A percentile compares a stretch with the other conserved stretches of the same genome.
phyloP scores from a whole-genome alignment of 768 basidiomycete genomes.

The Tylopilus rubrobrunneus region DNA sequence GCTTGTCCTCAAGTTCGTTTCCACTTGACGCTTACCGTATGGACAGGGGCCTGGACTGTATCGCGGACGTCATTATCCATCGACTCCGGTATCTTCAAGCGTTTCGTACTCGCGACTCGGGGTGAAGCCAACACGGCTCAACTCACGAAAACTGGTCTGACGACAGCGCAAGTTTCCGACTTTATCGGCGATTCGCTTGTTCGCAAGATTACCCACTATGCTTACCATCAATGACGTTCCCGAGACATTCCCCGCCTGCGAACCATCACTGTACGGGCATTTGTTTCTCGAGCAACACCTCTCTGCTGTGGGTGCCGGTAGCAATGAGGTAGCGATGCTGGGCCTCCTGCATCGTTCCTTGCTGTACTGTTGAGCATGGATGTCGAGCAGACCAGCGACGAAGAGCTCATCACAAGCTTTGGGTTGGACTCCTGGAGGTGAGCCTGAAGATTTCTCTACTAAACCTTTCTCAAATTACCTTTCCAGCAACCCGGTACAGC shows the following conservation, averaged over 20 bases:
- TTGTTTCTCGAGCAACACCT: constrained; percentile 21
- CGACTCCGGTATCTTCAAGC: constrained; percentile 33
- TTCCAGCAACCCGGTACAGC: constrained; percentile 28
- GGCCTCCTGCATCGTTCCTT: constrained; percentile 26
- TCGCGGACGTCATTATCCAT: constrained; percentile 31
- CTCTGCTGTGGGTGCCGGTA: constrained; percentile 8
- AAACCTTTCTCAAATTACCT: background rate
- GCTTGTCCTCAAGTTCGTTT: background rate
- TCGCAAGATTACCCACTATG: constrained; percentile 30
- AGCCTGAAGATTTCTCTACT: background rate
- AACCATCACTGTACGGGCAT: constrained; percentile 26
- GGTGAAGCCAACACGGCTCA: constrained; percentile 28
- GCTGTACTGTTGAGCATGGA: constrained; percentile 23
- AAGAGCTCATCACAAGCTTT: constrained; percentile 28
- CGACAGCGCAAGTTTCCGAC: constrained; percentile 29
- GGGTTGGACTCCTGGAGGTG: constrained; percentile 25
- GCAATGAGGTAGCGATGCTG: constrained; percentile 9
- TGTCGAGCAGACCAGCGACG: constrained; percentile 27
- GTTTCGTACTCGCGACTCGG: constrained; percentile 25
- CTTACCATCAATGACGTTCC: constrained; percentile 25
- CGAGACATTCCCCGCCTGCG: constrained; percentile 23
- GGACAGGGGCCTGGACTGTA: constrained; percentile 29
- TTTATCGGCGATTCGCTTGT: constrained; percentile 30
- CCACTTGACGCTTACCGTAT: background rate
- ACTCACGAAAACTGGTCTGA: constrained; percentile 31